Percentiles rank a stretch among this genome's conserved stretches.
Evolutionary conservation across 2,329 filamentous ascomycete genomes (phyloP).

Genomic region (Xylaria digitata): DNA sequence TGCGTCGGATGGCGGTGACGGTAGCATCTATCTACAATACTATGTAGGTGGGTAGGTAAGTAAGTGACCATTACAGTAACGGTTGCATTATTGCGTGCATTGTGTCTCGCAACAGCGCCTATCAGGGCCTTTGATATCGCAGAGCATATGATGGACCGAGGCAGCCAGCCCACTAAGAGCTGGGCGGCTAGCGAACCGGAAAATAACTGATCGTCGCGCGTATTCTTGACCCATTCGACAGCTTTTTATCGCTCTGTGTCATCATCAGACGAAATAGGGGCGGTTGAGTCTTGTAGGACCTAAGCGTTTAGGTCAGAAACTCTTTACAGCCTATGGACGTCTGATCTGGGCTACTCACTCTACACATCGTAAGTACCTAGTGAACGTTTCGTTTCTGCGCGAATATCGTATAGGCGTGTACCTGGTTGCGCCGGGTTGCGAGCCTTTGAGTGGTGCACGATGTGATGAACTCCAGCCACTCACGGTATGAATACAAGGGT

Average conservation of each 20-base stretch:
- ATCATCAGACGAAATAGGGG: slow-evolving; percentile 26
- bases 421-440: slow-evolving; percentile 2
- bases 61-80: not conserved
- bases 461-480: slow-evolving; percentile 39
- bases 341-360: not conserved
- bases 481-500: slow-evolving; percentile 39
- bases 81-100: slow-evolving; percentile 3
- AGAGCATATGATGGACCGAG: not conserved
- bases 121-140: slow-evolving; percentile 3
- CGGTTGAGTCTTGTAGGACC: slow-evolving; percentile 9
- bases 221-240: slow-evolving; percentile 6
- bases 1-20: not conserved
- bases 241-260: not conserved
- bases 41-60: not conserved
- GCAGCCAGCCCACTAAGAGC: not conserved
- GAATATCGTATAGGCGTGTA: slow-evolving; percentile 6
- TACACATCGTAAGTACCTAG: no score
- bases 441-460: slow-evolving; percentile 28
- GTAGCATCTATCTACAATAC: not conserved
- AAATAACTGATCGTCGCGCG: slow-evolving; percentile 23
- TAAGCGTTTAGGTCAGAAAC: slow-evolving; percentile 16
- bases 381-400: slow-evolving; percentile 6
- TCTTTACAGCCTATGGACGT: slow-evolving; percentile 2
- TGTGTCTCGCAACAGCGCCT: not conserved
- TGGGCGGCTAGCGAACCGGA: not conserved